Percentiles rank a stretch among this genome's conserved stretches.
phyloP scores from a whole-genome alignment of 352 stramenopile genomes.

The Globisporangium sylvaticum region DNA sequence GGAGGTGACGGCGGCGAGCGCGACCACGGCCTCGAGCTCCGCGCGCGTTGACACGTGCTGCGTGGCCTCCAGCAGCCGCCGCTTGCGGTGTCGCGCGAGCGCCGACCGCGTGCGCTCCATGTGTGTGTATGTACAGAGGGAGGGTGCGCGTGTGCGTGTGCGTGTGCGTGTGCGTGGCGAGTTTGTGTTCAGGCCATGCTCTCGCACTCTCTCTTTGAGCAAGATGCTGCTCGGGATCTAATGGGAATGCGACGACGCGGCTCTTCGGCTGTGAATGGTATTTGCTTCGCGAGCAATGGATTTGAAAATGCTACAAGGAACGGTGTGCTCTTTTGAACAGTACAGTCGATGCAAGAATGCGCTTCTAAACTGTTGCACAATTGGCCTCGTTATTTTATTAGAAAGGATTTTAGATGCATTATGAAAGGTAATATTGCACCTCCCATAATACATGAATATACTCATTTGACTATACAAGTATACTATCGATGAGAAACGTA shows the following conservation, averaged over 20 bases:
- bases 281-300: neutral
- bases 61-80: conserved; percentile 43
- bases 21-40: conserved; percentile 33
- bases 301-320: neutral
- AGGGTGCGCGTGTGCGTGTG: neutral
- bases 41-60: conserved; percentile 37
- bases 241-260: neutral
- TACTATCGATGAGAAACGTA: no score
- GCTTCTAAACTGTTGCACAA: neutral
- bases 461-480: no score
- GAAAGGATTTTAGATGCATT: neutral
- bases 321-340: neutral
- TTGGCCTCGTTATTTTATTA: neutral
- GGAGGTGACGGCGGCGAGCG: conserved; percentile 22
- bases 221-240: neutral
- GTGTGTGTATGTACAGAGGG: neutral
- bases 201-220: neutral
- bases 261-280: neutral
- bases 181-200: neutral
- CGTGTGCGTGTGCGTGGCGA: neutral
- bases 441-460: no score
- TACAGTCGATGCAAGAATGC: neutral
- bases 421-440: no score
- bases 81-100: conserved; percentile 57
- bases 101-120: conserved; percentile 46